Evolutionary conservation across 2,329 filamentous ascomycete species (phyloP), one percentile per base, ranked within the genome.

Genomic region (Neopestalotiopsis sp.): DNA sequence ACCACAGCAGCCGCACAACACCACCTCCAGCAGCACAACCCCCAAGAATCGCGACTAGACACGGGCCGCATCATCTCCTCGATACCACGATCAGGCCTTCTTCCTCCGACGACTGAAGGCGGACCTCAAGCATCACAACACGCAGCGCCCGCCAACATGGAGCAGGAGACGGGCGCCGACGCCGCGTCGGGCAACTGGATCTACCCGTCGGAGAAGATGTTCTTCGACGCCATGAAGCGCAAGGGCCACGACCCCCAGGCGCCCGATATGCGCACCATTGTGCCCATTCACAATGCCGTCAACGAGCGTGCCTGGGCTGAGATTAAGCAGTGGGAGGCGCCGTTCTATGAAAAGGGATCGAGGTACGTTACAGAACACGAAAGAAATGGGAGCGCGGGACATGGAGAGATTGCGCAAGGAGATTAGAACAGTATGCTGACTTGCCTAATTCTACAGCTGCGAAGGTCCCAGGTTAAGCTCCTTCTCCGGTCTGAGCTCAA

Each of bases 281-380:
- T 98, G 67, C 96, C 94, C 2, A 98, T 98, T 75, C 96, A 99
- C 83, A 99, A 99, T 79, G 96, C 96, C 59, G 96, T 99, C 71
- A 99, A 99, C 81, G 96, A 99, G 87, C 87, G 94, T 57, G 96
- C 96, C 0, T 99, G 96, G 96, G 86, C 89, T 71, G 93, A 98
- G 83, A 98, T 99, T 73, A 89, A 93, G 74, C 84, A 88, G 59
- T 99, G 96, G 96, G 96, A 99, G 82, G 86, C 84, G 58, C 92
- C 91, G 0, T 93, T 88, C 69, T 93, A 88, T 69, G 81, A 82
- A 2, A 80, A 88, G 69, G 80, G 84, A 49, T 83, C 92, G 74
- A 83, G 88, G 88, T 90, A 81, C 71, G 84, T 77, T 14, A n/a
- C n/a, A n/a, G n/a, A n/a, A n/a, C n/a, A n/a, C n/a, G n/a, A n/a